Evolutionary conservation across 2,329 filamentous ascomycete species (phyloP).

Genomic region (Torrubiella hemipterigena): DNA sequence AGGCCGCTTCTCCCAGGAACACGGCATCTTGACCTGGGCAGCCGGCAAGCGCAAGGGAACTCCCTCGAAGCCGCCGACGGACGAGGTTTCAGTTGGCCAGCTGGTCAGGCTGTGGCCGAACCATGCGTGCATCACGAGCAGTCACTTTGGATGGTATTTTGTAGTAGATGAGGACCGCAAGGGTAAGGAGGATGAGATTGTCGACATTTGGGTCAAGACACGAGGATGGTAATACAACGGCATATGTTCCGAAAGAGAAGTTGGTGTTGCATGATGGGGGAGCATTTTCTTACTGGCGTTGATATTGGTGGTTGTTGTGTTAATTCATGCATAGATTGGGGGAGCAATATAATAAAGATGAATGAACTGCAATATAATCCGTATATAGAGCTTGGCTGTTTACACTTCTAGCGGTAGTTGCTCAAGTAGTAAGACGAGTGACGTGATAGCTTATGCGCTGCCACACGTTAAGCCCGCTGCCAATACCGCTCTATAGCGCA

Average conservation of each 20-base stretch:
- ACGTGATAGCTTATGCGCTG: too few relatives aligned
- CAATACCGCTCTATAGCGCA: too few relatives aligned
- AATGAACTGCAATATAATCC: too few relatives aligned
- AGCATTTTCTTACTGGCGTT: too few relatives aligned
- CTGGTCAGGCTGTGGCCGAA: slow-evolving; percentile 66
- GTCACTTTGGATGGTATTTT: slow-evolving; percentile 60
- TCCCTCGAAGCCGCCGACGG: slow-evolving; percentile 6
- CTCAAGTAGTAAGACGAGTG: too few relatives aligned
- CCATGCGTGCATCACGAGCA: slow-evolving; percentile 67
- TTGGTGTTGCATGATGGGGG: not conserved
- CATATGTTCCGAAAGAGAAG: not conserved
- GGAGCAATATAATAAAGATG: too few relatives aligned
- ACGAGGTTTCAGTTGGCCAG: slow-evolving; percentile 45
- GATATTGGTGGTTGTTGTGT: too few relatives aligned
- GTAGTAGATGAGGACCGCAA: slow-evolving; percentile 52
- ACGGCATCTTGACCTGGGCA: slow-evolving; percentile 56
- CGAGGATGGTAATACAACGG: slow-evolving; percentile 12
- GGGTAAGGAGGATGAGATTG: slow-evolving; percentile 44
- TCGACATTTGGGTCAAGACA: slow-evolving; percentile 55
- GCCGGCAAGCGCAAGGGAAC: slow-evolving; percentile 17
- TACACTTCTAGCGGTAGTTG: too few relatives aligned
- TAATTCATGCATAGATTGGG: too few relatives aligned
- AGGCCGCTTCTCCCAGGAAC: slow-evolving; percentile 63
- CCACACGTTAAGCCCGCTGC: too few relatives aligned
- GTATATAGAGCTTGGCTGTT: too few relatives aligned